Conservation (phyloP, 179 eudicot species). For the Beta macrorhiza region DNA sequence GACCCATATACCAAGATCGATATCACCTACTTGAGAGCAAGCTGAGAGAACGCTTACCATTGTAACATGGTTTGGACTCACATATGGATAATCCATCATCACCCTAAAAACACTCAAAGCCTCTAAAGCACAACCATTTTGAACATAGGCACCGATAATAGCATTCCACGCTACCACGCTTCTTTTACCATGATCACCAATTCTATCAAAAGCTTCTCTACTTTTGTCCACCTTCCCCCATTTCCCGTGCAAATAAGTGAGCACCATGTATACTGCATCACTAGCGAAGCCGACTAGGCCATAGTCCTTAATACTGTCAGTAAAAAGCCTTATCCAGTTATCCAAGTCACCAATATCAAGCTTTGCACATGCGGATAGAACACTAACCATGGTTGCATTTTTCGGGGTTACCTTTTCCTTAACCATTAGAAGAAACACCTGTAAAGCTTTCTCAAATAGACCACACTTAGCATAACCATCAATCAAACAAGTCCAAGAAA, state of each 20-base stretch:
- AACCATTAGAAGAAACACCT: conserved; percentile 51
- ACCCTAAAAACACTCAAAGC: conserved; percentile 51
- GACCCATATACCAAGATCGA: conserved; percentile 61
- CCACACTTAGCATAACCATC: conserved; percentile 59
- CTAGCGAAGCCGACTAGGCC: conserved; percentile 10
- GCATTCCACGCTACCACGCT: conserved; percentile 80
- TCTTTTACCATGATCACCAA: conserved; percentile 47
- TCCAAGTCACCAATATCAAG: conserved; percentile 34
- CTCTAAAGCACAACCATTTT: conserved; percentile 58
- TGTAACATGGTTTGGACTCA: conserved; percentile 76
- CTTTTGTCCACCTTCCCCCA: conserved; percentile 47
- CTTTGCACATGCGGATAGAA: conserved; percentile 66
- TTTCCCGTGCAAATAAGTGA: conserved; percentile 68
- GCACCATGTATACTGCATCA: conserved; percentile 49
- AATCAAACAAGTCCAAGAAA: conserved; percentile 71
- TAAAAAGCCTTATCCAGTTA: conserved; percentile 48
- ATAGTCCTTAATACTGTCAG: conserved; percentile 20
- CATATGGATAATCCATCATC: conserved; percentile 42
- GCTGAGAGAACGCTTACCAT: conserved; percentile 84
- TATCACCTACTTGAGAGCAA: conserved; percentile 76
- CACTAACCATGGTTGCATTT: conserved; percentile 62
- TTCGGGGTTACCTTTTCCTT: conserved; percentile 46
- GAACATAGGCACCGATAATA: conserved; percentile 62
- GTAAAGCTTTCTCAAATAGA: conserved; percentile 50
- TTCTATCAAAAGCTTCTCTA: conserved; percentile 57